These are phyloP conservation scores for Sarcodon sp. DNA, from an alignment of 768 basidiomycete genomes.

Conservation along the genomic window DNA sequence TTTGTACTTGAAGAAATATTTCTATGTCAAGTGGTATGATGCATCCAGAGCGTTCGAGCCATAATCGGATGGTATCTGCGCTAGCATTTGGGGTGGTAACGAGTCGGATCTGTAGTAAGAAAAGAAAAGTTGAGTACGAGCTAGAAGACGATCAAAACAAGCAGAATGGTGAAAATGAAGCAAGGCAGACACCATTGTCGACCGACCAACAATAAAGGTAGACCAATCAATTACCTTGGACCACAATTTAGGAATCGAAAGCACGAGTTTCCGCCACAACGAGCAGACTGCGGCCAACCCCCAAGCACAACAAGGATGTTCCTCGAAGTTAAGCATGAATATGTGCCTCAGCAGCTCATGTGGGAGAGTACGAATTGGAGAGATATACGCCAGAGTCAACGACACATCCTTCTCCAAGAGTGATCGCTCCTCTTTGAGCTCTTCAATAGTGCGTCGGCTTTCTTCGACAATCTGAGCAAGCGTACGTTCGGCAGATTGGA, in stretches of 20 bases:
- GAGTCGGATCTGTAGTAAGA: conserved; percentile 46
- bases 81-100: conserved; percentile 57
- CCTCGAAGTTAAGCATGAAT: conserved; percentile 57
- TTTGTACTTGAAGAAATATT: conserved; percentile 49
- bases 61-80: conserved; percentile 69
- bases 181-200: background rate
- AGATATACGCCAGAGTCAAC: conserved; percentile 49
- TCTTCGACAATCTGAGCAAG: conserved; percentile 49
- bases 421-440: conserved; percentile 35
- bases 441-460: conserved; percentile 36
- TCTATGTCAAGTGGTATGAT: conserved; percentile 68
- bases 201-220: background rate
- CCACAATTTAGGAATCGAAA: conserved; percentile 62
- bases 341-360: conserved; percentile 62
- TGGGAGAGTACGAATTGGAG: conserved; percentile 61
- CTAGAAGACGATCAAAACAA: background rate
- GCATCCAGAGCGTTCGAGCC: conserved; percentile 70
- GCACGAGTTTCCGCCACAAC: conserved; percentile 51
- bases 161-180: conserved; percentile 4
- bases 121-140: conserved; percentile 5
- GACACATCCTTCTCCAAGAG: conserved; percentile 34
- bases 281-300: conserved; percentile 56
- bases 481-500: conserved; percentile 37
- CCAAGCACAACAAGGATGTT: conserved; percentile 67
- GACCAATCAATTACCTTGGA: conserved; percentile 39